A percentile compares a stretch with the other conserved stretches of the same genome.
Evolutionary conservation across 805 yeast genomes (phyloP).

Genomic region (Diddensiella santjacobensis): DNA sequence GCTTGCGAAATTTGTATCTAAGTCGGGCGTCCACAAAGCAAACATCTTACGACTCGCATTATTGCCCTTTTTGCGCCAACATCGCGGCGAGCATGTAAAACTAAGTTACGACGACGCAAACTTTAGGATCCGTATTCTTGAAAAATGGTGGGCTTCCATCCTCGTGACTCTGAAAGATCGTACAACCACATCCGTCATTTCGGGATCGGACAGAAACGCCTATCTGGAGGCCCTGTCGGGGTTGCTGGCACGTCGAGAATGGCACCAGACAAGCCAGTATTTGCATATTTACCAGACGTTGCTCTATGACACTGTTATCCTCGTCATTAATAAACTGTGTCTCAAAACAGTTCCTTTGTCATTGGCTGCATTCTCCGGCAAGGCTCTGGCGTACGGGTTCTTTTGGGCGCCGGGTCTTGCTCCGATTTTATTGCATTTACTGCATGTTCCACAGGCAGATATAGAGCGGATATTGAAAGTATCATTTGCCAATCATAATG

Average conservation of each 20-base stretch:
- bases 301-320: conserved; percentile 51
- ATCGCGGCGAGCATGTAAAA: conserved; percentile 25
- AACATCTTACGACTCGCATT: conserved; percentile 41
- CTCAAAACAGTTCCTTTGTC: conserved; percentile 53
- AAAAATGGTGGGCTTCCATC: conserved; percentile 38
- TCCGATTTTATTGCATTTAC: conserved; percentile 36
- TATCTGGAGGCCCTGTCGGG: conserved; percentile 39
- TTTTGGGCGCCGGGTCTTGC: conserved; percentile 54
- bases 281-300: conserved; percentile 21
- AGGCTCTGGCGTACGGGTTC: conserved; percentile 62
- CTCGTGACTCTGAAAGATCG: conserved; percentile 31
- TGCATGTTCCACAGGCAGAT: conserved; percentile 28
- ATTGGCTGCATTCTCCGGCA: conserved; percentile 63
- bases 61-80: conserved; percentile 37
- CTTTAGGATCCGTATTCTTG: conserved; percentile 26
- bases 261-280: conserved; percentile 27
- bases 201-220: conserved; percentile 37
- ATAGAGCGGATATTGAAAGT: conserved; percentile 25
- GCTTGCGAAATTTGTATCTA: conserved; percentile 27
- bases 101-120: conserved; percentile 11
- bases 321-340: conserved; percentile 46
- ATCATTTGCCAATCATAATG: conserved; percentile 9
- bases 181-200: conserved; percentile 21
- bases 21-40: conserved; percentile 33
- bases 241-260: conserved; percentile 37